Evolutionary conservation across 1,139 yeast genomes (phyloP).

Genomic region (Debaryomyces psychrophilus): DNA sequence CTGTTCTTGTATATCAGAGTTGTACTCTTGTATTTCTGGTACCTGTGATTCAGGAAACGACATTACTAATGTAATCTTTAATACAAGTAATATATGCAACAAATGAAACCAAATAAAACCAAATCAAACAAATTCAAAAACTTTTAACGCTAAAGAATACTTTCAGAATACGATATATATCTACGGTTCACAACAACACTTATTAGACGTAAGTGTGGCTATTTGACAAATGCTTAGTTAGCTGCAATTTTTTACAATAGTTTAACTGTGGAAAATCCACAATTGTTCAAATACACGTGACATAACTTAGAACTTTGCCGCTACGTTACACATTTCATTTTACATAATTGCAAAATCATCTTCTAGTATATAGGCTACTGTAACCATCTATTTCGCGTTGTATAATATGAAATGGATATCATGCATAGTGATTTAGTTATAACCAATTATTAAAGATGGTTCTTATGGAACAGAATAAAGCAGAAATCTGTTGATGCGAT

Average conservation of each 20-base stretch:
- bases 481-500: conserved; percentile 7
- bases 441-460: not conserved
- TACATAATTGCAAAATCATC: not conserved
- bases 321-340: not conserved
- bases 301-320: not conserved
- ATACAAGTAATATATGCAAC: not conserved
- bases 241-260: conserved; percentile 5
- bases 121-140: not conserved
- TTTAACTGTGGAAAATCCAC: conserved; percentile 19
- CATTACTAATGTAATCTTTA: conserved; percentile 5
- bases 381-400: not conserved
- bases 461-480: not conserved
- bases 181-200: not conserved
- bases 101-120: not conserved
- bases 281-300: conserved; percentile 26
- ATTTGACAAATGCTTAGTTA: not conserved
- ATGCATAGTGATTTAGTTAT: not conserved
- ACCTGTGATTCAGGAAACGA: conserved; percentile 20
- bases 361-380: not conserved
- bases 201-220: not conserved
- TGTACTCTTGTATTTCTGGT: conserved; percentile 23
- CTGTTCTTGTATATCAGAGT: conserved; percentile 1
- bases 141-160: not conserved
- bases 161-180: not conserved
- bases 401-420: not conserved